Conservation (phyloP, 1,139 yeast species). For the Geotrichum cucujoidarum region DNA sequence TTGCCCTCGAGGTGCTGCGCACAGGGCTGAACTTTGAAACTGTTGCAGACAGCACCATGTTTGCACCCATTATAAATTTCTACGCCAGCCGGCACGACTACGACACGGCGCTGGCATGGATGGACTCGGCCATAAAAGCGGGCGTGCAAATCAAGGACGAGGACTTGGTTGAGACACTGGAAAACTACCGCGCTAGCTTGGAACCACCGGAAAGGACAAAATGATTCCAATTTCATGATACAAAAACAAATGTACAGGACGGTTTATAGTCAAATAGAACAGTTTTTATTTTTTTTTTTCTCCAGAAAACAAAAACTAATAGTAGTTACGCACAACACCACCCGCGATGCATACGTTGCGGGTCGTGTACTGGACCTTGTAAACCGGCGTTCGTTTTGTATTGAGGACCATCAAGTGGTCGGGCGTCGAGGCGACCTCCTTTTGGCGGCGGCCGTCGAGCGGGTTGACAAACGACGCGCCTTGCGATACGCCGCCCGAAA, state of each 20-base stretch:
- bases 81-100: constrained; percentile 19
- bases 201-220: too few relatives aligned
- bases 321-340: constrained; percentile 62
- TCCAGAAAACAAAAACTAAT: neutral
- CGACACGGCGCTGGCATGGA: constrained; percentile 22
- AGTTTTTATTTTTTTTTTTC: too few relatives aligned
- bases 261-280: neutral
- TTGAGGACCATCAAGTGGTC: constrained; percentile 93
- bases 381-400: constrained; percentile 91
- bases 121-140: constrained; percentile 18
- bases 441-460: constrained; percentile 44
- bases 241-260: neutral
- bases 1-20: constrained; percentile 23
- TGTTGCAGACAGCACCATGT: constrained; percentile 18
- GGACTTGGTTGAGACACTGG: neutral
- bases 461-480: constrained; percentile 17
- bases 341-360: constrained; percentile 89
- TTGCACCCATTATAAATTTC: constrained; percentile 24
- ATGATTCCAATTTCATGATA: neutral
- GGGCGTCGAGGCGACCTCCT: constrained; percentile 71
- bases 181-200: neutral
- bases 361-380: constrained; percentile 85
- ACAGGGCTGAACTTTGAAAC: constrained; percentile 19
- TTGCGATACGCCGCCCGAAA: neutral
- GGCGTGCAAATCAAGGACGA: constrained; percentile 20